These are phyloP conservation scores for Rosa lucieae DNA, from an alignment of 306 rosid species.

Conservation along the genomic window DNA sequence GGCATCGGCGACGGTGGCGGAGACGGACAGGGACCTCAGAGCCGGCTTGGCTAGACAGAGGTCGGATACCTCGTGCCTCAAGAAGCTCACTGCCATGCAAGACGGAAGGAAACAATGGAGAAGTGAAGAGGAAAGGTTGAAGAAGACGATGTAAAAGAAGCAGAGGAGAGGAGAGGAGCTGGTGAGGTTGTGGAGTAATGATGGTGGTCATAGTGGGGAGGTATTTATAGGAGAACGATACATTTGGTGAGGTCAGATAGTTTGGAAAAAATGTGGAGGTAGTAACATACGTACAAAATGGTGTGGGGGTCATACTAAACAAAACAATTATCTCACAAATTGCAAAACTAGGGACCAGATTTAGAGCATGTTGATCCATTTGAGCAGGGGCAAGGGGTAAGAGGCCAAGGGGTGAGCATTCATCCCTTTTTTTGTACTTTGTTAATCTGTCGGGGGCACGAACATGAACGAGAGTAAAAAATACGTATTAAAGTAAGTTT, in stretches of 20 bases:
- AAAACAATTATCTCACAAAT: background rate
- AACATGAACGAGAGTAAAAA: background rate
- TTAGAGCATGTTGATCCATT: background rate
- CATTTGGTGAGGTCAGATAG: slow-evolving; percentile 1
- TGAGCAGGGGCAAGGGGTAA: background rate
- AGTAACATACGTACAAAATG: background rate
- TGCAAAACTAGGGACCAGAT: background rate
- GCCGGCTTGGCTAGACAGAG: slow-evolving; percentile 99
- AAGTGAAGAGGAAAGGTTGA: background rate
- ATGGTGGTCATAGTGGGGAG: background rate
- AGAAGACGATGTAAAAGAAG: background rate
- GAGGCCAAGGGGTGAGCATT: background rate
- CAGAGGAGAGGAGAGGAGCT: background rate
- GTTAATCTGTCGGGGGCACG: background rate
- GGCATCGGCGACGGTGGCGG: slow-evolving; percentile 80
- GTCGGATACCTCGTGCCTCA: slow-evolving; percentile 77
- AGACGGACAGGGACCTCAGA: slow-evolving; percentile 57
- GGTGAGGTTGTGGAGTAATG: background rate
- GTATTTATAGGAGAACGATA: slow-evolving; percentile 12
- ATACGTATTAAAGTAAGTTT: too few species aligned
- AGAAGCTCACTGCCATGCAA: slow-evolving; percentile 96
- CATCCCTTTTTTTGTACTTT: background rate
- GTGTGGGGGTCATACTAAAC: background rate
- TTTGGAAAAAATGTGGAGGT: background rate
- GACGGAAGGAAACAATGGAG: background rate